phyloP scores from a whole-genome alignment of 768 basidiomycete species.

The Rhizopogon rudus region DNA sequence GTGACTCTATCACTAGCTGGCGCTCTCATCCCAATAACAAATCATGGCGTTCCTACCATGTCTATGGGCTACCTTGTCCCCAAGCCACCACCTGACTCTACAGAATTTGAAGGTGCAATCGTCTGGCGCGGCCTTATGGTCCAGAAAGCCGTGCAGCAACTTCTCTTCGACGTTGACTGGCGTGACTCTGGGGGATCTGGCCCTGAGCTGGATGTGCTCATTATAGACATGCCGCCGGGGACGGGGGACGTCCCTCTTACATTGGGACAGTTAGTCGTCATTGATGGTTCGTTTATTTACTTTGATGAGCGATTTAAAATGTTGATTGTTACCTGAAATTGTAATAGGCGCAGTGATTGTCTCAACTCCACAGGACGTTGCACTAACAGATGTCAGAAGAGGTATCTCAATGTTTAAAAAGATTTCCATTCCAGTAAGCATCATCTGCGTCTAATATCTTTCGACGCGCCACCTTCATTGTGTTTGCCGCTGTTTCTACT shows the following conservation, averaged over 20 bases:
- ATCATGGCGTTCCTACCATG: slow-evolving; percentile 92
- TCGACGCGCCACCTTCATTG: neutral
- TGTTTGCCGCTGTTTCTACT: neutral
- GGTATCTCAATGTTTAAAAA: slow-evolving; percentile 93
- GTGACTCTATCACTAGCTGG: slow-evolving; percentile 45
- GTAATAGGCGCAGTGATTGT: slow-evolving; percentile 82
- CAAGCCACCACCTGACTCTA: slow-evolving; percentile 37
- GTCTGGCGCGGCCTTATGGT: slow-evolving; percentile 99
- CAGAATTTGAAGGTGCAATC: slow-evolving; percentile 69
- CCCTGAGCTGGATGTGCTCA: slow-evolving; percentile 72
- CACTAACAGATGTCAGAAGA: slow-evolving; percentile 86
- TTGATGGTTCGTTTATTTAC: slow-evolving; percentile 62
- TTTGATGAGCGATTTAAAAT: neutral
- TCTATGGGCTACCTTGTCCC: slow-evolving; percentile 95
- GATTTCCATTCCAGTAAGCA: slow-evolving; percentile 74
- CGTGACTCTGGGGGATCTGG: slow-evolving; percentile 24
- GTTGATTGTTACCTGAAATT: neutral
- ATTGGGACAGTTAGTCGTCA: slow-evolving; percentile 78
- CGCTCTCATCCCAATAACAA: slow-evolving; percentile 74
- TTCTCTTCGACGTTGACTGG: slow-evolving; percentile 97
- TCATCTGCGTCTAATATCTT: slow-evolving; percentile 1
- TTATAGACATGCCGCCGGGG: slow-evolving; percentile 95
- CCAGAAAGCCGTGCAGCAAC: slow-evolving; percentile 94
- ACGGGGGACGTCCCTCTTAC: slow-evolving; percentile 96
- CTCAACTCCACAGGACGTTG: slow-evolving; percentile 94